Percentiles rank a stretch among this genome's conserved stretches.
These are phyloP conservation scores for Neurospora sp. DNA, from an alignment of 495 filamentous ascomycete species.

Conservation along the genomic window DNA sequence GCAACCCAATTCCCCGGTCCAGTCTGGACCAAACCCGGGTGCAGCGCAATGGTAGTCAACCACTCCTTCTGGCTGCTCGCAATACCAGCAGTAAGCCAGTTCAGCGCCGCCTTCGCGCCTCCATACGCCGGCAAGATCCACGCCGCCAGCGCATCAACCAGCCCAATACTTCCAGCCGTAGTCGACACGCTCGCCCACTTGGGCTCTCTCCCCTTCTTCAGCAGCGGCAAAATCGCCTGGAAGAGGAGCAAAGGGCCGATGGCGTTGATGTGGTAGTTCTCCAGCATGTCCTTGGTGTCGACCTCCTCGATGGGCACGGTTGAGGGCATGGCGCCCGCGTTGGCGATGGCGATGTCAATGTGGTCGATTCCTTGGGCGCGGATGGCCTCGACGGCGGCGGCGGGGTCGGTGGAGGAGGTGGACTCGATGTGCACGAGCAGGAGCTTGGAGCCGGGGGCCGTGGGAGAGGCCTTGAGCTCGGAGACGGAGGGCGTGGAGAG, in stretches of 20 bases:
- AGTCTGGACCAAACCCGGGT: not conserved
- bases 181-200: conserved; percentile 12
- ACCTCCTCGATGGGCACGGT: conserved; percentile 11
- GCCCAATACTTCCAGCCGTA: conserved; percentile 6
- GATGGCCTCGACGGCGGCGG: conserved; percentile 5
- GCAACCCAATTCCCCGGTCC: not conserved
- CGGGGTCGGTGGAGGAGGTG: conserved; percentile 4
- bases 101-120: conserved; percentile 13
- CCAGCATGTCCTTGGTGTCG: not conserved
- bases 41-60: not conserved
- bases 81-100: conserved; percentile 10
- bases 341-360: conserved; percentile 18
- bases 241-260: conserved; percentile 12
- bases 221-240: conserved; percentile 7
- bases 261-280: conserved; percentile 9
- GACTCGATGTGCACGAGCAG: conserved; percentile 13
- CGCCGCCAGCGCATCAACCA: conserved; percentile 3
- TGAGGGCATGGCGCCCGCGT: conserved; percentile 9
- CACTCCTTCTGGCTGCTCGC: not conserved
- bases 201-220: conserved; percentile 7
- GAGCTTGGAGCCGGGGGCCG: conserved; percentile 7
- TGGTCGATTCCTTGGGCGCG: conserved; percentile 2
- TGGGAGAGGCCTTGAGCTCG: conserved; percentile 8
- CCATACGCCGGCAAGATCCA: conserved; percentile 12
- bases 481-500: conserved; percentile 2